These are phyloP conservation scores for Trichoderma koningii DNA, from an alignment of 2,329 filamentous ascomycete genomes.

Conservation along the genomic window DNA sequence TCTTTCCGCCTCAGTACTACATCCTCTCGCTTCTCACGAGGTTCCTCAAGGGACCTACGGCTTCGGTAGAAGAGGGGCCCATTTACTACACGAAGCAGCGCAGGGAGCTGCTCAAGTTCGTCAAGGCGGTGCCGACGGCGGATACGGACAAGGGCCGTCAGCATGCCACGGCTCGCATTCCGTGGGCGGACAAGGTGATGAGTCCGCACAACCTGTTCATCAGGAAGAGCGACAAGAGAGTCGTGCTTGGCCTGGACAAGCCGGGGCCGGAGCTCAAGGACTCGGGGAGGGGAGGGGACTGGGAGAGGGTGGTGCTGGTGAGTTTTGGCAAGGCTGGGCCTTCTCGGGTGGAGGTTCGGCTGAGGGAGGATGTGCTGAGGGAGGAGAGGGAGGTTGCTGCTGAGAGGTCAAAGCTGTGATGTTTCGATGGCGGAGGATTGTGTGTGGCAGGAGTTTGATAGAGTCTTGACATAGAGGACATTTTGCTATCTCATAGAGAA, in stretches of 20 bases:
- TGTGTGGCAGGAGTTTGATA: not conserved
- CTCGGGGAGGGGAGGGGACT: conserved; percentile 55
- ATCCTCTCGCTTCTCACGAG: conserved; percentile 62
- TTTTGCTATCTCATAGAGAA: not conserved
- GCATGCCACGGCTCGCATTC: conserved; percentile 49
- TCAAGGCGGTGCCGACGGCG: conserved; percentile 49
- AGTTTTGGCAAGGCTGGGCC: conserved; percentile 55
- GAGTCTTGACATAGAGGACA: not conserved
- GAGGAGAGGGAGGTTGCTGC: conserved; percentile 45
- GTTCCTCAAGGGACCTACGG: conserved; percentile 48
- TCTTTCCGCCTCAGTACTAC: conserved; percentile 90
- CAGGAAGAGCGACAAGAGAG: conserved; percentile 47
- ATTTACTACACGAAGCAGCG: conserved; percentile 52
- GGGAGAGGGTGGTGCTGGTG: conserved; percentile 60
- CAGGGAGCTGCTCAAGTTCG: conserved; percentile 55
- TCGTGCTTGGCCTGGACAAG: conserved; percentile 59
- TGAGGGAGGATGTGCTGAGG: conserved; percentile 51
- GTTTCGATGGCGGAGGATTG: not conserved
- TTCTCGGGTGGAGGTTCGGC: conserved; percentile 54
- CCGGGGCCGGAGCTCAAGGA: conserved; percentile 58
- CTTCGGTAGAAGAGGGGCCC: conserved; percentile 34
- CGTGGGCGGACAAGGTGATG: conserved; percentile 65
- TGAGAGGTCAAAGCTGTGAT: conserved; percentile 36
- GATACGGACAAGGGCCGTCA: conserved; percentile 43
- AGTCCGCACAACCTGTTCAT: conserved; percentile 54